Conservation (phyloP, 2,329 filamentous ascomycete species). For the Aspergillus quadrilineatus region DNA sequence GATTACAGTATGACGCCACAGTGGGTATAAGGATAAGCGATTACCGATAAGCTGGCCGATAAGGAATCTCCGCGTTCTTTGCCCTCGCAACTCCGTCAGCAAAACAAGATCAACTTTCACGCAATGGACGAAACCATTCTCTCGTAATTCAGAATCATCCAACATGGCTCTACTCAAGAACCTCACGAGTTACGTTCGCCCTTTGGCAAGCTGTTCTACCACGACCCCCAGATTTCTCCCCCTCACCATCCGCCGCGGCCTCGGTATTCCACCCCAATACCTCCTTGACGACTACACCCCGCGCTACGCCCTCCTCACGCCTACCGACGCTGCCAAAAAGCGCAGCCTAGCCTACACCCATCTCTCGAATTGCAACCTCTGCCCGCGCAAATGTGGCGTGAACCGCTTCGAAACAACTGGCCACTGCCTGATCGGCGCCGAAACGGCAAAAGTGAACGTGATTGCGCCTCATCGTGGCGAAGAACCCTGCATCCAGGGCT, state of each 20-base stretch:
- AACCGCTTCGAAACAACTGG: constrained; percentile 79
- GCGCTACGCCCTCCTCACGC: constrained; percentile 67
- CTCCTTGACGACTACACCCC: constrained; percentile 73
- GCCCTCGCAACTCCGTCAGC: neutral
- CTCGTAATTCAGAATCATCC: neutral
- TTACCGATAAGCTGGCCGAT: constrained; percentile 3
- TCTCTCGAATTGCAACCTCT: constrained; percentile 76
- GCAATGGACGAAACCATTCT: neutral
- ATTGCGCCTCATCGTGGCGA: constrained; percentile 85
- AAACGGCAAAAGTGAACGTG: constrained; percentile 75
- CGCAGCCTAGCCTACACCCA: constrained; percentile 72
- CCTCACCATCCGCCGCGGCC: constrained; percentile 29
- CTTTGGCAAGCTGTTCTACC: neutral
- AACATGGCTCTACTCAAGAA: neutral
- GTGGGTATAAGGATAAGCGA: constrained; percentile 22
- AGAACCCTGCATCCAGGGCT: constrained; percentile 79
- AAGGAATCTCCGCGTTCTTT: neutral
- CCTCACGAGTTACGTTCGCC: neutral
- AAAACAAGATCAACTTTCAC: neutral
- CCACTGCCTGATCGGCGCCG: constrained; percentile 71
- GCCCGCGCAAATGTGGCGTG: constrained; percentile 72
- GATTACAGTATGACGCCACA: neutral
- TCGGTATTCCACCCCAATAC: constrained; percentile 62
- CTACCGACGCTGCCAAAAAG: constrained; percentile 69
- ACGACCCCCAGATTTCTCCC: neutral